A percentile compares a stretch with the other conserved stretches of the same genome.
Evolutionary conservation across 768 basidiomycete genomes (phyloP).

Genomic region (Arthromyces matolae): DNA sequence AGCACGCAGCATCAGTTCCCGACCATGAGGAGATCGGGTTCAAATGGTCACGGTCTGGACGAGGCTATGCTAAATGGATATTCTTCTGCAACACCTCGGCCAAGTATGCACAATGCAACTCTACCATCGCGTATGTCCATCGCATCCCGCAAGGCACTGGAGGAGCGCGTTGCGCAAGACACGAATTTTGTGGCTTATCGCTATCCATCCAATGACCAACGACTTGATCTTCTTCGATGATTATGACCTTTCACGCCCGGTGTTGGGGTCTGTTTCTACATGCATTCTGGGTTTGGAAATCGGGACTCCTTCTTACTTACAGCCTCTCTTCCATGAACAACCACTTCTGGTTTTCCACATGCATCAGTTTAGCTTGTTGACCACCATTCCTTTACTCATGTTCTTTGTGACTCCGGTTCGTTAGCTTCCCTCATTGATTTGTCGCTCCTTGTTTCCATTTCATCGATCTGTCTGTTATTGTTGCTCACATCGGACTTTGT

Average conservation of each 20-base stretch:
- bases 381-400: no score
- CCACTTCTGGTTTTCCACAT: not conserved
- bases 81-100: slow-evolving; percentile 46
- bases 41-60: slow-evolving; percentile 47
- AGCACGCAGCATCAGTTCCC: slow-evolving; percentile 43
- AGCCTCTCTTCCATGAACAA: no score
- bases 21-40: slow-evolving; percentile 39
- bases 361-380: not conserved
- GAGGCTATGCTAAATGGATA: slow-evolving; percentile 43
- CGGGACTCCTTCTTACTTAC: not conserved
- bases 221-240: slow-evolving; percentile 56
- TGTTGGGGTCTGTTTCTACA: not conserved
- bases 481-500: slow-evolving; percentile 23
- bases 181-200: slow-evolving; percentile 82
- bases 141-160: slow-evolving; percentile 66
- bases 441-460: slow-evolving; percentile 3
- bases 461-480: slow-evolving; percentile 10
- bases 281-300: not conserved
- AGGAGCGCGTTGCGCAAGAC: slow-evolving; percentile 82
- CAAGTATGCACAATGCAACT: slow-evolving; percentile 43
- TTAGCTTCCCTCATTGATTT: slow-evolving; percentile 3
- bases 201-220: slow-evolving; percentile 77
- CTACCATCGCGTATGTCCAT: slow-evolving; percentile 55
- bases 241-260: not conserved
- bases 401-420: no score